These are phyloP conservation scores for Prunus mongolica DNA, from an alignment of 306 rosid species.

Conservation along the genomic window DNA sequence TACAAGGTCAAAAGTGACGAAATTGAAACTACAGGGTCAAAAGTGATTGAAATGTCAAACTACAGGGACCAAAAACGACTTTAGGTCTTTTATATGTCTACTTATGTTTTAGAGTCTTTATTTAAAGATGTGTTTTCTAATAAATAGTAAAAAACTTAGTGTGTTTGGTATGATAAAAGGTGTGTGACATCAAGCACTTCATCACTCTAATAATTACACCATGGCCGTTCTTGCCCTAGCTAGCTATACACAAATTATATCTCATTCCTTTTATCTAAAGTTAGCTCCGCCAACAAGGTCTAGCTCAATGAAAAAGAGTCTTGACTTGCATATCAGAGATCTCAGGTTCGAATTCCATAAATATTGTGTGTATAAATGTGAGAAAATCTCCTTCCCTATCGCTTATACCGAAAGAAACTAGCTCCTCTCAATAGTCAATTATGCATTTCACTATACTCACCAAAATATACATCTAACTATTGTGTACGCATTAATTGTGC, in stretches of 20 bases:
- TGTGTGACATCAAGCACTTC: neutral
- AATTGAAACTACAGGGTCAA: too few species aligned
- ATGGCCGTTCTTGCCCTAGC: neutral
- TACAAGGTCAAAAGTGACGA: too few species aligned
- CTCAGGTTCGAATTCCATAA: accelerated
- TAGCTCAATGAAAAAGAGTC: accelerated
- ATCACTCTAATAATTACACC: neutral
- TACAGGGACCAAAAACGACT: too few species aligned
- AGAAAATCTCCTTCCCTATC: too few species aligned
- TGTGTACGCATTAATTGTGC: neutral
- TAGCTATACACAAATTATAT: neutral
- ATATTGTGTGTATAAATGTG: too few species aligned
- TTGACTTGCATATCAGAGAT: too few species aligned
- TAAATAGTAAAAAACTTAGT: neutral
- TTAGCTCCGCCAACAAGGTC: accelerated
- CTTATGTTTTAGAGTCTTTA: too few species aligned
- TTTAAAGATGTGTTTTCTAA: neutral
- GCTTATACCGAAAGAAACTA: too few species aligned
- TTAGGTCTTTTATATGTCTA: too few species aligned
- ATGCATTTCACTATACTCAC: neutral
- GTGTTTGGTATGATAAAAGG: neutral
- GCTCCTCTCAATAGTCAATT: neutral
- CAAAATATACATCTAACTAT: neutral
- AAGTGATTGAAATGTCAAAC: too few species aligned
- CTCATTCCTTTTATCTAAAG: neutral